Evolutionary conservation across 441 rosid species (phyloP), one percentile per base, ranked within the genome.

Genomic region (Aquilaria agallochum): DNA sequence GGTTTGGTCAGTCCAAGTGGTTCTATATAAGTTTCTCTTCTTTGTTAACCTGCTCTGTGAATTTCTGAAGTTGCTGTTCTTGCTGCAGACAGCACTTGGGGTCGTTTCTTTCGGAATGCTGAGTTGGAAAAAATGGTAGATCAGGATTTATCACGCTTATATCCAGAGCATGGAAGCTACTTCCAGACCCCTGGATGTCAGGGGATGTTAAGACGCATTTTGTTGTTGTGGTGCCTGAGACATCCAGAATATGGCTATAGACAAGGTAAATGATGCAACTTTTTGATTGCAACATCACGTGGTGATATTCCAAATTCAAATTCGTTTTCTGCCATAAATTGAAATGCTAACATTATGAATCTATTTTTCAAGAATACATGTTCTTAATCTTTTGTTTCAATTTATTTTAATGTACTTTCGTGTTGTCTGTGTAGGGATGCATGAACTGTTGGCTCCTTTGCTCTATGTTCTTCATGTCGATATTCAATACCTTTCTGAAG

Each of bases 171-270:
- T 79, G 96, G 89, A 36, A 90, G 85, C 69, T 94, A 85, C 80
- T 94, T 94, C 72, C 98, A 94, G 67, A 80, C 97, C 55, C 78
- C 95, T 55, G 93, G 92, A 53, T 94, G 96, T 68, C 98, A 94
- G 76, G 96, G 96, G 71, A 85, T 94, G 86, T 67, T 94, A 48
- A 87, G 98, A 70, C 71, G 95, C 48, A 83, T 94, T 68, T 79
- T 90, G 80, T 75, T 94, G 55, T 59, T 94, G 62, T 94, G 98
- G 98, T 90, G 97, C 77, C 85, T 94, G 30, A 78, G 86, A 65
- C 90, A 94, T 77, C 96, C 93, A 12, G 96, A 90, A 68, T 85
- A 53, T 76, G 95, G 96, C 70, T 94, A 90, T 60, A 83, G 88
- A 73, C 98, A 94, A 84, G 98, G 98, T 86, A 77, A 31, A 63